Conservation (phyloP, 2,329 filamentous ascomycete species). For the Albophoma yamanashiensis region DNA sequence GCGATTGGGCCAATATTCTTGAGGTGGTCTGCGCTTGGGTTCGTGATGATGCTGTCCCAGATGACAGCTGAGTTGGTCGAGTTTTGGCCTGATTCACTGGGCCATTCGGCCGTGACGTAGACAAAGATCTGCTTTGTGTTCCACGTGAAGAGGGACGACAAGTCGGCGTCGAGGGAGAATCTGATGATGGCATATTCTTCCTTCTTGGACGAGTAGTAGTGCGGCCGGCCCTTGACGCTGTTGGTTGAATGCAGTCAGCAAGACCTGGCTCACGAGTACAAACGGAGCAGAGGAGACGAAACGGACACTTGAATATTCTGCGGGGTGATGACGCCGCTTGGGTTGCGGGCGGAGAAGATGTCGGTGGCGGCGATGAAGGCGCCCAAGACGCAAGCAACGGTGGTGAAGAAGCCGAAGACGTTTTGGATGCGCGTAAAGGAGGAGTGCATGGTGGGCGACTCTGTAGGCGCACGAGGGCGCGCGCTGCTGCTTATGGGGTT, state of each 20-base stretch:
- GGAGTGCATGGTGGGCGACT: slow-evolving; percentile 63
- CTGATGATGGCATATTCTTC: slow-evolving; percentile 94
- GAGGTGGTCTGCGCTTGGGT: slow-evolving; percentile 52
- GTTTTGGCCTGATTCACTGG: slow-evolving; percentile 23
- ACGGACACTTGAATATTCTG: slow-evolving; percentile 79
- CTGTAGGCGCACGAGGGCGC: slow-evolving; percentile 6
- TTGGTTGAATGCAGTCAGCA: not conserved
- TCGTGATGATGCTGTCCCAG: slow-evolving; percentile 91
- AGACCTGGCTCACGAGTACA: not conserved
- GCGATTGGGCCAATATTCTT: slow-evolving; percentile 48
- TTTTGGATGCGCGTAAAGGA: slow-evolving; percentile 77
- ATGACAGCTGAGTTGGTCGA: slow-evolving; percentile 67
- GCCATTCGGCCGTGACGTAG: slow-evolving; percentile 79
- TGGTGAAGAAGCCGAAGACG: slow-evolving; percentile 97
- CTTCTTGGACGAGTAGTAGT: slow-evolving; percentile 87
- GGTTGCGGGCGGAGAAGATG: slow-evolving; percentile 57
- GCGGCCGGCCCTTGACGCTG: slow-evolving; percentile 81
- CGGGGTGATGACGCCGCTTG: slow-evolving; percentile 49
- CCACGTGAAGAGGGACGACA: slow-evolving; percentile 92
- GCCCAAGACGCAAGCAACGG: slow-evolving; percentile 74
- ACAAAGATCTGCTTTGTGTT: slow-evolving; percentile 98
- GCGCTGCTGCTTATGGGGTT: not conserved
- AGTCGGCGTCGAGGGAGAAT: slow-evolving; percentile 87
- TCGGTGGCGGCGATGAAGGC: slow-evolving; percentile 73
- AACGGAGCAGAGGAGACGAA: not conserved